Evolutionary conservation across 2,329 filamentous ascomycete species (phyloP).

Genomic region (Aureobasidium melanogenum): DNA sequence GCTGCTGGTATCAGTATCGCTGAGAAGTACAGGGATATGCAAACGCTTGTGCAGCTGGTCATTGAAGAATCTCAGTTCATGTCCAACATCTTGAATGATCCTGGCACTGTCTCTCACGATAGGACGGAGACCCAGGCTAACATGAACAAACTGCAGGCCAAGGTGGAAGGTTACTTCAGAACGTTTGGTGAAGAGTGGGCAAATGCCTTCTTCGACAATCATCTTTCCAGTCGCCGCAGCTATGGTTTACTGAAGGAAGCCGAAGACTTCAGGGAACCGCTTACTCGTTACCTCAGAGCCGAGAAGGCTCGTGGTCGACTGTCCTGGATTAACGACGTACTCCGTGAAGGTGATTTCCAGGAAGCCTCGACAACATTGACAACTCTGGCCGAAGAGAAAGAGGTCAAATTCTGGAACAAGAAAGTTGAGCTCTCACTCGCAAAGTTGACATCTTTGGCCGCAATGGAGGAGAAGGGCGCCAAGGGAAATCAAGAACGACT

Average conservation of each 20-base stretch:
- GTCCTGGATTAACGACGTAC: conserved; percentile 90
- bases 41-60: conserved; percentile 48
- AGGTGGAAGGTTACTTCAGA: conserved; percentile 48
- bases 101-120: conserved; percentile 23
- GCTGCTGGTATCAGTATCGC: conserved; percentile 51
- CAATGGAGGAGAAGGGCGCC: conserved; percentile 31
- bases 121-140: conserved; percentile 31
- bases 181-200: conserved; percentile 59
- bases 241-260: conserved; percentile 54
- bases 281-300: conserved; percentile 70
- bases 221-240: conserved; percentile 24
- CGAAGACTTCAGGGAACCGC: conserved; percentile 57
- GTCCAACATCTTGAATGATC: conserved; percentile 26
- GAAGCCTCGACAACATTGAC: conserved; percentile 64
- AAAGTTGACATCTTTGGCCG: conserved; percentile 65
- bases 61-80: conserved; percentile 36
- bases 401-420: conserved; percentile 82
- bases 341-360: conserved; percentile 64
- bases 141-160: conserved; percentile 32
- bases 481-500: conserved; percentile 6
- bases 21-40: conserved; percentile 54
- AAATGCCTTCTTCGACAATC: conserved; percentile 66
- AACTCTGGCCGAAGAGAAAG: conserved; percentile 58
- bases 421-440: conserved; percentile 85
- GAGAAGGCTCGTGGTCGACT: conserved; percentile 66